Conservation (phyloP, 2,329 filamentous ascomycete species). For the Neofusicoccum laricinum region DNA sequence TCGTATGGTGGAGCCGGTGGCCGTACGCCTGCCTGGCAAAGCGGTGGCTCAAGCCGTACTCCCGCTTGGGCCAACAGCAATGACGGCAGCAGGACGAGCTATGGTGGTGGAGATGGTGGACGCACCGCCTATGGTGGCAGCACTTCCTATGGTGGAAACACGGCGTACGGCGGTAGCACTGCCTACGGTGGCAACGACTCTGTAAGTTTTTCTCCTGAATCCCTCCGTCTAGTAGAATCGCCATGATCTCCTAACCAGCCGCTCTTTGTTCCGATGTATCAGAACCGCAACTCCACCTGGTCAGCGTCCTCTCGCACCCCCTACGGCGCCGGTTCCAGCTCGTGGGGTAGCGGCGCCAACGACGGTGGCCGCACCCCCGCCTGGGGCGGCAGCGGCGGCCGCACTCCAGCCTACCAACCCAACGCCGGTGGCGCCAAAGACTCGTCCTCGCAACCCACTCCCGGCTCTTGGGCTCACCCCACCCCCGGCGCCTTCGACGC, state of each 20-base stretch:
- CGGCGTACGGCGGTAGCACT: constrained; percentile 55
- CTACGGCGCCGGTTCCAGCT: constrained; percentile 64
- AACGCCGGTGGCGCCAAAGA: constrained; percentile 22
- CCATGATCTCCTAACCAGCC: constrained; percentile 3
- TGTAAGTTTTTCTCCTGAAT: constrained; percentile 7
- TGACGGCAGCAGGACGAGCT: constrained; percentile 42
- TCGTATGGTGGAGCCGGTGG: constrained; percentile 46
- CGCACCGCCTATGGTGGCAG: constrained; percentile 52
- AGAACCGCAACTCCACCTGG: constrained; percentile 31
- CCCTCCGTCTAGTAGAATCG: background rate
- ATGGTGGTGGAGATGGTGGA: constrained; percentile 40
- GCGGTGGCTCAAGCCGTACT: constrained; percentile 21
- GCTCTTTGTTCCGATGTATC: background rate
- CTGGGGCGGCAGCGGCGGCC: constrained; percentile 29
- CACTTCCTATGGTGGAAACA: constrained; percentile 50
- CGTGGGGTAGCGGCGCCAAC: constrained; percentile 52
- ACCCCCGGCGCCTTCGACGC: constrained; percentile 38
- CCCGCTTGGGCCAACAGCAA: constrained; percentile 33
- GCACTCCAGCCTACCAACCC: constrained; percentile 14
- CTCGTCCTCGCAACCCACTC: constrained; percentile 27
- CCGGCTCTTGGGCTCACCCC: constrained; percentile 23
- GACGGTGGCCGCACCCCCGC: constrained; percentile 76
- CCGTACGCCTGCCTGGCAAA: constrained; percentile 32
- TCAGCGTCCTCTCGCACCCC: constrained; percentile 47
- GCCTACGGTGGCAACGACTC: constrained; percentile 50